Evolutionary conservation across 495 filamentous ascomycete species (phyloP), one percentile per base, ranked within the genome.

Genomic region (Aspergillus baeticus): DNA sequence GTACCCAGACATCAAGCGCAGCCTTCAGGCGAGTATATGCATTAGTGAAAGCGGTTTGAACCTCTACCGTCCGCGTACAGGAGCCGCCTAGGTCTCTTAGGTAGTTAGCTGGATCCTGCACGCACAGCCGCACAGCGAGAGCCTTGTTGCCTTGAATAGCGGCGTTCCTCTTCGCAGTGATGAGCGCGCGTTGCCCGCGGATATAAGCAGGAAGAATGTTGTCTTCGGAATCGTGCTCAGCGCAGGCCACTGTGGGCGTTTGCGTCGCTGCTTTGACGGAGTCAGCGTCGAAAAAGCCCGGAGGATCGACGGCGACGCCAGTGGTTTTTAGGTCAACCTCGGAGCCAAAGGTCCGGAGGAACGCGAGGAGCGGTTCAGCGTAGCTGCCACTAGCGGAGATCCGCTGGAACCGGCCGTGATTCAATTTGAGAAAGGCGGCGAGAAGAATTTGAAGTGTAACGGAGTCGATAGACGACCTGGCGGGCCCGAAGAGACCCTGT

Each of bases 71-170:
- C 15, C 69, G 68, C 20, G 62, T 63, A 58, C 67, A 78, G 1
- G 62, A 57, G 1, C 67, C 64, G 17, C 84, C 85, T 1, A 86
- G 67, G 59, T 87, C 81, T 53, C 82, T 82, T 60, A 73, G 69
- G 29, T 73, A 72, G 54, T 85, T 74, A 3, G 81, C 79, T 1
- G 85, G 85, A 54, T 87, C 83, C 61, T 86, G 84, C 5, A 87
- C 65, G 58, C 78, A 84, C 20, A 87, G 58, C 11, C 66, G 65
- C 10, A 54, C 59, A 7, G 67, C 66, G 14, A 59, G 57, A 14
- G 49, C 52, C 2, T 45, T 7, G 41, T 78, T 77, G 14, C 64
- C 55, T 21, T 57, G 66, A 3, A 36, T 26, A 1, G 49, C 53
- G 33, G 74, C 73, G n/a, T 64, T 73, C 44, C 57, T 64, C 29